Evolutionary conservation across 1,284 basidiomycete genomes (phyloP), one percentile per base, ranked within the genome.

Genomic region (Ceratobasidium sp.): DNA sequence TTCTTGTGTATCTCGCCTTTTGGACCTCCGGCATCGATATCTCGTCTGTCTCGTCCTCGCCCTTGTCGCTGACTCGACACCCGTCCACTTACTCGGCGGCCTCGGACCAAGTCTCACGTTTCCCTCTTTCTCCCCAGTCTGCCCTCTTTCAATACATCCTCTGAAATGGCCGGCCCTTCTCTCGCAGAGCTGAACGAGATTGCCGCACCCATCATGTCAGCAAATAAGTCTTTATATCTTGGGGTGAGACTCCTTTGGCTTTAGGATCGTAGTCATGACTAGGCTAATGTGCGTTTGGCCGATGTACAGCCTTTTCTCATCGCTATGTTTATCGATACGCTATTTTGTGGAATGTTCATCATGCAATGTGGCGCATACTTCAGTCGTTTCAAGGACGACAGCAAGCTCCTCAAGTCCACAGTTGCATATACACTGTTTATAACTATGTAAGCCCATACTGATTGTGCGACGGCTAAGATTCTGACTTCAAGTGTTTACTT

Each of bases 101-200:
- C n/a, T n/a, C n/a, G n/a, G n/a, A n/a, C n/a, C n/a, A n/a, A n/a
- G n/a, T n/a, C n/a, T n/a, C n/a, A n/a, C n/a, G n/a, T n/a, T n/a
- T n/a, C n/a, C n/a, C n/a, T n/a, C n/a, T n/a, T n/a, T n/a, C n/a
- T n/a, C n/a, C n/a, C n/a, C n/a, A n/a, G n/a, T n/a, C n/a, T n/a
- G n/a, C n/a, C n/a, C n/a, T n/a, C n/a, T n/a, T n/a, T n/a, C n/a
- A n/a, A n/a, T n/a, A n/a, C n/a, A n/a, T n/a, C n/a, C n/a, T n/a
- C n/a, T n/a, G n/a, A n/a, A n/a, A 75, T 75, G 71, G 71, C n/a
- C n/a, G 71, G 45, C 20, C 71, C 61, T n/a, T 75, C 71, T 49
- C 49, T 75, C 5, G 61, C 45, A 31, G 71, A 75, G 20, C 61
- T 75, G 47, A 42, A 75, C 33, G 33, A 53, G 23, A 75, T 75